Conservation (phyloP, 2,329 filamentous ascomycete genomes). For the Celoporthe dispersa region DNA sequence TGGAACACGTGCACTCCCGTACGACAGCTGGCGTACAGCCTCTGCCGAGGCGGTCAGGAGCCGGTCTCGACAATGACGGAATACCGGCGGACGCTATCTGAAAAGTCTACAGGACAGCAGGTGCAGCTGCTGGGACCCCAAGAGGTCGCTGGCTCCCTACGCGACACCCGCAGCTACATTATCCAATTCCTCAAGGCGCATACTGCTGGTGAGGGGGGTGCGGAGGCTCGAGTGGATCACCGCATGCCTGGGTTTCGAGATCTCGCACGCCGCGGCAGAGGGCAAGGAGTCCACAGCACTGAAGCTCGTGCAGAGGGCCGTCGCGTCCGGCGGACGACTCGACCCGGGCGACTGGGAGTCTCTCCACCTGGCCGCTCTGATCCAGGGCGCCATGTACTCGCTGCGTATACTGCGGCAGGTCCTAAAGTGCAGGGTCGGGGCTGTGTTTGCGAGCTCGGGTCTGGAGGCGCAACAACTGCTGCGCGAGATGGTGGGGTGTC, state of each 20-base stretch:
- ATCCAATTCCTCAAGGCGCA: not conserved
- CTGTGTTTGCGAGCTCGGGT: not conserved
- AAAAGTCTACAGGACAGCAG: slow-evolving; percentile 37
- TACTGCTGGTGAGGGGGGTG: not conserved
- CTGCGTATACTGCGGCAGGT: slow-evolving; percentile 60
- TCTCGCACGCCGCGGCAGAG: slow-evolving; percentile 39
- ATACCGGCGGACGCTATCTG: slow-evolving; percentile 43
- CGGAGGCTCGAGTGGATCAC: slow-evolving; percentile 39
- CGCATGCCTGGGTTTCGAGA: slow-evolving; percentile 44
- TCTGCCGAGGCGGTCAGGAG: slow-evolving; percentile 25
- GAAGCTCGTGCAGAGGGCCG: slow-evolving; percentile 37
- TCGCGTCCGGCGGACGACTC: slow-evolving; percentile 36
- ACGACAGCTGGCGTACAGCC: slow-evolving; percentile 44
- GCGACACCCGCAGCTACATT: slow-evolving; percentile 31
- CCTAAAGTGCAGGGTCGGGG: slow-evolving; percentile 34
- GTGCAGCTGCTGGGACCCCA: slow-evolving; percentile 35
- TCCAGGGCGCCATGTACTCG: slow-evolving; percentile 66
- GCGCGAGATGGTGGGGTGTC: slow-evolving; percentile 8
- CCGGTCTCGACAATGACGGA: slow-evolving; percentile 38
- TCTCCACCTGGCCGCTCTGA: slow-evolving; percentile 64
- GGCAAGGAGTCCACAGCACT: slow-evolving; percentile 39
- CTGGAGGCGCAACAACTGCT: not conserved
- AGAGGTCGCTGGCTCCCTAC: slow-evolving; percentile 33
- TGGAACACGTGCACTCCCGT: slow-evolving; percentile 45
- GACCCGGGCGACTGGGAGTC: slow-evolving; percentile 56